Conservation (phyloP, 2,329 filamentous ascomycete genomes). For the Phaeosphaeria sp. region DNA sequence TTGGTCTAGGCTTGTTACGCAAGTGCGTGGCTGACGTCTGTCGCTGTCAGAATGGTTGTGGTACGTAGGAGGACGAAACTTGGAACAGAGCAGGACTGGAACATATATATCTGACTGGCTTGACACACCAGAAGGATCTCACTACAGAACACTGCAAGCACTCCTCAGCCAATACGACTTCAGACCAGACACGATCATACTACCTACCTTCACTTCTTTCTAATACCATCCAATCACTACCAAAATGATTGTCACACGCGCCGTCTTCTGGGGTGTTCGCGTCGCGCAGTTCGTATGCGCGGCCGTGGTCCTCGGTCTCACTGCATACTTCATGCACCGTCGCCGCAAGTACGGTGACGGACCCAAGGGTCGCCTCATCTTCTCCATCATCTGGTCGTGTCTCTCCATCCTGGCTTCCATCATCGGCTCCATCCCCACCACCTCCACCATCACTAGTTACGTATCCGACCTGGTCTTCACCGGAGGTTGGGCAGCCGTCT, state of each 20-base stretch:
- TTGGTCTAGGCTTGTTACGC: constrained; percentile 10
- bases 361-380: constrained; percentile 72
- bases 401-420: constrained; percentile 73
- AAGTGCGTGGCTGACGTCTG: constrained; percentile 22
- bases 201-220: background rate
- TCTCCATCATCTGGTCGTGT: constrained; percentile 74
- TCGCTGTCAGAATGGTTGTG: background rate
- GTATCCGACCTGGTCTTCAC: constrained; percentile 66
- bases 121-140: background rate
- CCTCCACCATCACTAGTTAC: constrained; percentile 71
- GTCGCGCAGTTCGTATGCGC: constrained; percentile 71
- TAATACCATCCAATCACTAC: background rate
- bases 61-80: background rate
- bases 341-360: constrained; percentile 55
- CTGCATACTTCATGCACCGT: constrained; percentile 30
- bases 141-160: background rate
- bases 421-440: constrained; percentile 76
- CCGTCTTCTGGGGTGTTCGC: constrained; percentile 66
- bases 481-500: constrained; percentile 68
- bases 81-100: background rate
- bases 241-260: constrained; percentile 50
- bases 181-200: background rate
- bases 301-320: constrained; percentile 58
- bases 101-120: background rate
- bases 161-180: background rate